Evolutionary conservation across 345 rosid species (phyloP).

Genomic region (Garcia nutans): DNA sequence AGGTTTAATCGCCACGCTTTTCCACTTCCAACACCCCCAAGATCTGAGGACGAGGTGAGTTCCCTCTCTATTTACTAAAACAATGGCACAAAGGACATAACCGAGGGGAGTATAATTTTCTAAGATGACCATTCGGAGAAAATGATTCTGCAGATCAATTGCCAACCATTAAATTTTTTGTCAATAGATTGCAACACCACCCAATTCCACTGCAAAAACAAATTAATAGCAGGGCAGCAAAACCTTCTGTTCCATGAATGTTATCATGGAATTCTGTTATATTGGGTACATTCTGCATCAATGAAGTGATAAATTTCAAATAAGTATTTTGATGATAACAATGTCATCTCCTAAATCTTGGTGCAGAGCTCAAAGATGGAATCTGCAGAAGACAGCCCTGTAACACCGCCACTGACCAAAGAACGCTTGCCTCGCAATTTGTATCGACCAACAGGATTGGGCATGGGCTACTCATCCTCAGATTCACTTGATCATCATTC

Average conservation of each 20-base stretch:
- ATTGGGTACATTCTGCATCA: background rate
- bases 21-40: constrained; percentile 34
- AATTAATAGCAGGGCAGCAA: background rate
- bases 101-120: background rate
- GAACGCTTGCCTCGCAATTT: constrained; percentile 58
- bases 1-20: constrained; percentile 33
- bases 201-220: background rate
- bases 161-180: background rate
- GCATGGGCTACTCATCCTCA: constrained; percentile 28
- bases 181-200: background rate
- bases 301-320: background rate
- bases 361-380: constrained; percentile 32
- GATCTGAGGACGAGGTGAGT: constrained; percentile 35
- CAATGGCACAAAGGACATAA: background rate
- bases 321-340: constrained; percentile 3
- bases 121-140: background rate
- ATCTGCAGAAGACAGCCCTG: constrained; percentile 30
- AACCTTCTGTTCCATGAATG: background rate
- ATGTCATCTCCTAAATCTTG: constrained; percentile 9
- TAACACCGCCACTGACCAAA: constrained; percentile 37
- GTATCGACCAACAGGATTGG: constrained; percentile 32
- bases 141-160: background rate
- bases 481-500: constrained; percentile 35
- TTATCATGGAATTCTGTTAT: background rate
- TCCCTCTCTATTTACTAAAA: background rate